Evolutionary conservation across 148 eudicot species (phyloP).

Genomic region (Dysphania ambrosioides): DNA sequence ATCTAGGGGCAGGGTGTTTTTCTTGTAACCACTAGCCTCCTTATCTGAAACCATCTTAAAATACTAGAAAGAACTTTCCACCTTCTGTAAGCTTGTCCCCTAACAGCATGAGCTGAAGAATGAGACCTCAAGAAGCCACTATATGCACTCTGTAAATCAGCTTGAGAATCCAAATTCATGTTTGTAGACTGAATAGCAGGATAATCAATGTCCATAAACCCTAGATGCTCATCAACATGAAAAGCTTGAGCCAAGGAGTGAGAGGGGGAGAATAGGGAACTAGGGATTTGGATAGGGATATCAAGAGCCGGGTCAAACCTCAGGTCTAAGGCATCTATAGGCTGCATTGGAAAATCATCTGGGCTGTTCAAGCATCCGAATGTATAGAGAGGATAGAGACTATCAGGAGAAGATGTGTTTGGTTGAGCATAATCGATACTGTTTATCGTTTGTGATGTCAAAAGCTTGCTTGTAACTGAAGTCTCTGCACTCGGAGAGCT

Average conservation of each 20-base stretch:
- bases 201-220: conserved; percentile 44
- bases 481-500: conserved; percentile 35
- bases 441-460: conserved; percentile 32
- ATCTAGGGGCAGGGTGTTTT: conserved; percentile 21
- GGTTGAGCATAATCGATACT: conserved; percentile 35
- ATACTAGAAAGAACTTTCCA: conserved; percentile 46
- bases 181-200: conserved; percentile 37
- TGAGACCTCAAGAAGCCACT: conserved; percentile 32
- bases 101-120: conserved; percentile 23
- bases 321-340: conserved; percentile 44
- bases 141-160: conserved; percentile 35
- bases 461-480: conserved; percentile 34
- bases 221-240: conserved; percentile 43
- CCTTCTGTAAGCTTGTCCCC: conserved; percentile 46
- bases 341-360: conserved; percentile 49
- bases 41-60: conserved; percentile 40
- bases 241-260: conserved; percentile 44
- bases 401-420: conserved; percentile 47
- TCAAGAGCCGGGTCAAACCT: conserved; percentile 44
- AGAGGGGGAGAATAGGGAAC: conserved; percentile 45
- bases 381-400: conserved; percentile 59
- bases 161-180: conserved; percentile 33
- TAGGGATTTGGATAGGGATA: conserved; percentile 33
- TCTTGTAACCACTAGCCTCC: conserved; percentile 41
- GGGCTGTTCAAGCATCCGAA: conserved; percentile 48